Conservation (phyloP, 176 grass and related monocot species). For the Lolium rigidum region DNA sequence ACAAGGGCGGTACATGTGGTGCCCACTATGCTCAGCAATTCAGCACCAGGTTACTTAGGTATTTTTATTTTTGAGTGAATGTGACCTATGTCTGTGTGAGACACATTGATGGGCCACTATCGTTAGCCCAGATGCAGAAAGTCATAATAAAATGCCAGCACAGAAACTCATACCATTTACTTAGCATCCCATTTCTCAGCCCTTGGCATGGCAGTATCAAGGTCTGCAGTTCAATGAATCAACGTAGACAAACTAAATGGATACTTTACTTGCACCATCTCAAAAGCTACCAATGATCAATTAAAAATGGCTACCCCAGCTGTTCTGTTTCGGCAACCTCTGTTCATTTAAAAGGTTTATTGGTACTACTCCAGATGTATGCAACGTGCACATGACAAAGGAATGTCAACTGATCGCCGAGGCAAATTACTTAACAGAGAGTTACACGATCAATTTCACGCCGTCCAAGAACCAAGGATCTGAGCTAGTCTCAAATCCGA, state of each 20-base stretch:
- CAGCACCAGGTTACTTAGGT: no score
- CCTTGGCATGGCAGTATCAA: neutral
- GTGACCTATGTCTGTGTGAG: no score
- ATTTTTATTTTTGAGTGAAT: no score
- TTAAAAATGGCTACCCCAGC: neutral
- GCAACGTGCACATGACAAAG: neutral
- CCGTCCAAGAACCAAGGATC: slow-evolving; percentile 4
- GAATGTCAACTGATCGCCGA: neutral
- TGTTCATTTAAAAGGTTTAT: neutral
- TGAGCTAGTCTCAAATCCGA: slow-evolving; percentile 25
- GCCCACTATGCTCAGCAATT: no score
- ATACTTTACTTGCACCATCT: neutral
- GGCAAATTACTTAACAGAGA: slow-evolving; percentile 14
- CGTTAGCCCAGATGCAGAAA: no score
- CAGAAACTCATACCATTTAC: slow-evolving; percentile 22
- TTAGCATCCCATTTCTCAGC: neutral
- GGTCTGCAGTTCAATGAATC: neutral
- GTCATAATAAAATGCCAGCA: neutral
- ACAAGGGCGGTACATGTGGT: no score
- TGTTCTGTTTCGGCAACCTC: neutral
- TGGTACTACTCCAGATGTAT: neutral
- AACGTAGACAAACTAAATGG: neutral
- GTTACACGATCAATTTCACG: slow-evolving; percentile 8
- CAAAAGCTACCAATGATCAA: neutral
- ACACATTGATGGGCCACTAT: no score